Evolutionary conservation across 805 yeast genomes (phyloP).

Genomic region (Hermanozyma aechmeae): DNA sequence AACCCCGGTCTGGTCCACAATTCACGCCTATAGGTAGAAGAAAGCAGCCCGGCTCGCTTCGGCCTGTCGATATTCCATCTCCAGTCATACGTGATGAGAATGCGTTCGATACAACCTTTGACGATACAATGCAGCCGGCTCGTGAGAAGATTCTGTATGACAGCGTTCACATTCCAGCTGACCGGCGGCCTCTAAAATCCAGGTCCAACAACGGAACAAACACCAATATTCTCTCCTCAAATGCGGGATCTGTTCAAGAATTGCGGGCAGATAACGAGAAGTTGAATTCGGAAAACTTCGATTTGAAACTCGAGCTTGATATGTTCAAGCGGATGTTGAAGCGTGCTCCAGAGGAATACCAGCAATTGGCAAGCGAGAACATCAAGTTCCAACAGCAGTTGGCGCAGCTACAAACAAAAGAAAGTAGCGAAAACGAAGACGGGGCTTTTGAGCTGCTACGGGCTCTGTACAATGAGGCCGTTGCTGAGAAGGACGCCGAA

Average conservation of each 20-base stretch:
- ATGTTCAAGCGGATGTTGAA: constrained; percentile 29
- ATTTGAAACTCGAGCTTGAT: constrained; percentile 34
- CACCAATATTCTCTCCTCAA: neutral
- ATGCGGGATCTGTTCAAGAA: constrained; percentile 11
- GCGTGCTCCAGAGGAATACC: constrained; percentile 34
- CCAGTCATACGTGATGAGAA: too few species aligned
- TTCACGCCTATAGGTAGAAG: neutral
- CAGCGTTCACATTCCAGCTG: neutral
- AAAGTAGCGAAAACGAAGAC: neutral
- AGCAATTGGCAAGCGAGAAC: constrained; percentile 28
- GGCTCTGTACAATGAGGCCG: constrained; percentile 2
- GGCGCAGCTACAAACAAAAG: neutral
- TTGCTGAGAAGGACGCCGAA: constrained; percentile 7
- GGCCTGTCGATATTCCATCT: neutral
- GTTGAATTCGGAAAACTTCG: constrained; percentile 34
- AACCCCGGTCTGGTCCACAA: too few species aligned
- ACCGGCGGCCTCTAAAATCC: neutral
- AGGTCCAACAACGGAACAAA: neutral
- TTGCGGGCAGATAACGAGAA: constrained; percentile 15
- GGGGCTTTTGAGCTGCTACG: constrained; percentile 1
- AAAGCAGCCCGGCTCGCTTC: neutral
- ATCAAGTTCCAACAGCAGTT: constrained; percentile 16
- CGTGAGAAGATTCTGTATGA: neutral
- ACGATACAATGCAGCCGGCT: neutral
- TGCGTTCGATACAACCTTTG: neutral